Evolutionary conservation across 768 basidiomycete genomes (phyloP).

Genomic region (Ramaria sp.): DNA sequence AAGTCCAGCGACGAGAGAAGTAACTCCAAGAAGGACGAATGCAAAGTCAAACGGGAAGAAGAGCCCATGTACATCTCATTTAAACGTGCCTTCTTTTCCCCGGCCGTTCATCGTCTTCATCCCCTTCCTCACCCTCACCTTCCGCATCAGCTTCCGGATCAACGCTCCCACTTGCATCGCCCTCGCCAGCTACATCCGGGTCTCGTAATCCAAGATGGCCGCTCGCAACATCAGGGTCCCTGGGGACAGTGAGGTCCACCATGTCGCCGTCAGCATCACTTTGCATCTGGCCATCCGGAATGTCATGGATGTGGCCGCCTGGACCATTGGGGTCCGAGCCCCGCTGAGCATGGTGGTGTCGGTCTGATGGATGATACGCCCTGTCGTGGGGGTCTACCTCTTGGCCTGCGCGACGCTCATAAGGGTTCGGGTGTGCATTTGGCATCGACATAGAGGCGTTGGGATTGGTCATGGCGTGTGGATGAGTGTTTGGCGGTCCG

Average conservation of each 20-base stretch:
- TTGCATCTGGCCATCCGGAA: neutral
- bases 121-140: slow-evolving; percentile 12
- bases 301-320: neutral
- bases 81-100: slow-evolving; percentile 23
- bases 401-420: neutral
- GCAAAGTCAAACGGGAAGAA: neutral
- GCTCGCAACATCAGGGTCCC: neutral
- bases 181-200: neutral
- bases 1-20: neutral
- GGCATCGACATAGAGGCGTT: neutral
- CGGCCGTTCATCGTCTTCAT: slow-evolving; percentile 18
- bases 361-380: slow-evolving; percentile 2
- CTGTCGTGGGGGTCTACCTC: neutral
- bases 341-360: slow-evolving; percentile 12
- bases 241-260: slow-evolving; percentile 16
- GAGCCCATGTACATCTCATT: slow-evolving; percentile 14
- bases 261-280: neutral
- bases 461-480: neutral
- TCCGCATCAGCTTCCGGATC: slow-evolving; percentile 13
- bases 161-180: slow-evolving; percentile 13
- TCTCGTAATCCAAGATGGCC: slow-evolving; percentile 1
- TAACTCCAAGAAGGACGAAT: neutral
- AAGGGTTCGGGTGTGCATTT: neutral
- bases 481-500: neutral
- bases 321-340: neutral